phyloP scores from a whole-genome alignment of 2,329 filamentous ascomycete species.

The Ascochyta fabae region DNA sequence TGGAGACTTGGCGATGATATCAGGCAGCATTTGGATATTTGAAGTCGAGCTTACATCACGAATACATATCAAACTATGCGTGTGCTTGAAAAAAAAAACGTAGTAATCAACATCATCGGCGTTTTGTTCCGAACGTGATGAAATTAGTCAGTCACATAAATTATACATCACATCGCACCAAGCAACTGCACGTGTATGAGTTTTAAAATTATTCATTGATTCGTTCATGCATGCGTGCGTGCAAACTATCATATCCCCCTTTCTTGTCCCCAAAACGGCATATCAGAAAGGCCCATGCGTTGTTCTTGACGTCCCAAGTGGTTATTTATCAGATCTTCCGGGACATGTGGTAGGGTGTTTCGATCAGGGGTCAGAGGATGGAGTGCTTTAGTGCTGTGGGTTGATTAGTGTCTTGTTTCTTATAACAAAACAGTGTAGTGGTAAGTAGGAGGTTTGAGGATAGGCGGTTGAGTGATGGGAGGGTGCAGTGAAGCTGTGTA shows the following conservation, averaged over 20 bases:
- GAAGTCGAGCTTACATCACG: slow-evolving; percentile 19
- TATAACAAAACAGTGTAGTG: too few species aligned
- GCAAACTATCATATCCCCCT: not conserved
- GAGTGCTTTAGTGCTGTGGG: slow-evolving; percentile 18
- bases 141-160: not conserved
- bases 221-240: not conserved
- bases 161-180: not conserved
- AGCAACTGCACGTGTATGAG: not conserved
- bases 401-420: not conserved
- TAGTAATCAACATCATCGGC: too few species aligned
- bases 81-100: too few species aligned
- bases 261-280: not conserved
- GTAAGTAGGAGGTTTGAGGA: too few species aligned
- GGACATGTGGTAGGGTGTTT: not conserved
- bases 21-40: slow-evolving; percentile 78
- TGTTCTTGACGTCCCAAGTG: slow-evolving; percentile 11
- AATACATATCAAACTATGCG: not conserved
- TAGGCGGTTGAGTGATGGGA: not conserved
- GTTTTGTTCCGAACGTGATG: too few species aligned
- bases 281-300: slow-evolving; percentile 7
- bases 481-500: not conserved
- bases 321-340: slow-evolving; percentile 1
- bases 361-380: not conserved
- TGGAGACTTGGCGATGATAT: slow-evolving; percentile 87
- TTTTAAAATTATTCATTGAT: not conserved